These are phyloP conservation scores for Pseudozyma thailandica DNA, from an alignment of 1,284 basidiomycete species.

Conservation along the genomic window DNA sequence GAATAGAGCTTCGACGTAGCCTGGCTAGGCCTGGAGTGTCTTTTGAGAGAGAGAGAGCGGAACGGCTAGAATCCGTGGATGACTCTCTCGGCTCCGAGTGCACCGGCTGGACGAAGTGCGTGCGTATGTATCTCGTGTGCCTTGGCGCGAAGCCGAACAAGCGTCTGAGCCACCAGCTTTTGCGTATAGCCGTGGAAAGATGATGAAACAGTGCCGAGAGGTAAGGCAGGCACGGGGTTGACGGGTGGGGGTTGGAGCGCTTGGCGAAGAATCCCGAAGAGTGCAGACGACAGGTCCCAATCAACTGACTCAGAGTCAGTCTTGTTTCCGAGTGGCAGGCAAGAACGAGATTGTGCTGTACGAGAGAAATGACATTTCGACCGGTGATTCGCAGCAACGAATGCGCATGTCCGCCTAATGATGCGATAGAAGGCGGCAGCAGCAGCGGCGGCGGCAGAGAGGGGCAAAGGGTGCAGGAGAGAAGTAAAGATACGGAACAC, in stretches of 20 bases:
- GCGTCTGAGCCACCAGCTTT: too few relatives aligned
- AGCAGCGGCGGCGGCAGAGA: not conserved
- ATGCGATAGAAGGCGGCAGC: not conserved
- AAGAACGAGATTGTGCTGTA: not conserved
- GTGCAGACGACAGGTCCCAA: constrained; percentile 3
- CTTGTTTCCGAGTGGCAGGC: not conserved
- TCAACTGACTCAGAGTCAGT: not conserved
- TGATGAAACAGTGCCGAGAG: constrained; percentile 3
- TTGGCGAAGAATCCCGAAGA: constrained; percentile 1
- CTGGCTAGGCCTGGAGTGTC: not conserved
- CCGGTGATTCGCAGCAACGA: not conserved
- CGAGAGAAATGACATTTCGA: not conserved
- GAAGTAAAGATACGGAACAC: constrained; percentile 7
- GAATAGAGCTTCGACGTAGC: not conserved
- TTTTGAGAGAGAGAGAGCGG: not conserved
- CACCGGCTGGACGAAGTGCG: not conserved
- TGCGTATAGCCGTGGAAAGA: constrained; percentile 2
- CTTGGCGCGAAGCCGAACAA: too few relatives aligned
- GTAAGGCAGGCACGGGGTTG: not conserved
- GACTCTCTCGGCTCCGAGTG: not conserved
- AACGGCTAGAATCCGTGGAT: not conserved
- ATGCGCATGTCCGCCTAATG: too few relatives aligned
- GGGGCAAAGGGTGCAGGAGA: not conserved
- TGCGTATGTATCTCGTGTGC: too few relatives aligned
- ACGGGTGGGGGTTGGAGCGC: not conserved